A percentile compares a stretch with the other conserved stretches of the same genome.
Evolutionary conservation across 352 stramenopile species (phyloP).

Genomic region (Pythium scleroteichum): DNA sequence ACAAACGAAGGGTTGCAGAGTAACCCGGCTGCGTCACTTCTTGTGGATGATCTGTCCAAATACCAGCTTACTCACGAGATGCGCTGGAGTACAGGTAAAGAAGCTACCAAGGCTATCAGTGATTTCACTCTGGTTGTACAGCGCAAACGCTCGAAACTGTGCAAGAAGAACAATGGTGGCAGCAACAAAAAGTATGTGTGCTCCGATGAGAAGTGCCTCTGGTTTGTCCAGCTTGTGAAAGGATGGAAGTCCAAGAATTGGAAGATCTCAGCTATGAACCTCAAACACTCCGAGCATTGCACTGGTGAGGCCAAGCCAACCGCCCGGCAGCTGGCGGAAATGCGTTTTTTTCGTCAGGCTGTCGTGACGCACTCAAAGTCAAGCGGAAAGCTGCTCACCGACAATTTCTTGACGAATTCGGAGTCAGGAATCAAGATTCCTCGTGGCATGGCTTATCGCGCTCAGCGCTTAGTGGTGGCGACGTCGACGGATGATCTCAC

Average conservation of each 20-base stretch:
- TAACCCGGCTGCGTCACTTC: conserved; percentile 35
- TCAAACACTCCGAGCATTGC: conserved; percentile 74
- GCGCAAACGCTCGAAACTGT: conserved; percentile 75
- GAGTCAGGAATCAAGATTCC: conserved; percentile 69
- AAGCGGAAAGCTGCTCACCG: conserved; percentile 75
- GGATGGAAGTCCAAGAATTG: conserved; percentile 87
- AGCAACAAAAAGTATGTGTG: conserved; percentile 89
- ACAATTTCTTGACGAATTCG: conserved; percentile 70
- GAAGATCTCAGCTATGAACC: conserved; percentile 89
- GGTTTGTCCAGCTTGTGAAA: conserved; percentile 82
- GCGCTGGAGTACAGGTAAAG: conserved; percentile 78
- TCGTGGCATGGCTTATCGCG: conserved; percentile 70
- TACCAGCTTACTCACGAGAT: conserved; percentile 79
- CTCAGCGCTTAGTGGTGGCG: conserved; percentile 62
- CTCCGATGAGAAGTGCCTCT: conserved; percentile 67
- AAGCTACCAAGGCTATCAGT: conserved; percentile 74
- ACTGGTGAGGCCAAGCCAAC: conserved; percentile 67
- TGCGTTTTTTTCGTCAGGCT: conserved; percentile 75
- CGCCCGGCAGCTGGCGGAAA: conserved; percentile 71
- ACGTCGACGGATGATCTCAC: conserved; percentile 74
- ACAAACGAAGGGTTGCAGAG: conserved; percentile 19
- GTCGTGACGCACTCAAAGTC: conserved; percentile 80
- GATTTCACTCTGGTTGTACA: conserved; percentile 81
- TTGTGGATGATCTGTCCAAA: conserved; percentile 64
- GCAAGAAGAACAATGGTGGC: conserved; percentile 79